Base-by-base conservation (phyloP, 139 green algal species). In the Deuterostichococcus epilithicus region DNA sequence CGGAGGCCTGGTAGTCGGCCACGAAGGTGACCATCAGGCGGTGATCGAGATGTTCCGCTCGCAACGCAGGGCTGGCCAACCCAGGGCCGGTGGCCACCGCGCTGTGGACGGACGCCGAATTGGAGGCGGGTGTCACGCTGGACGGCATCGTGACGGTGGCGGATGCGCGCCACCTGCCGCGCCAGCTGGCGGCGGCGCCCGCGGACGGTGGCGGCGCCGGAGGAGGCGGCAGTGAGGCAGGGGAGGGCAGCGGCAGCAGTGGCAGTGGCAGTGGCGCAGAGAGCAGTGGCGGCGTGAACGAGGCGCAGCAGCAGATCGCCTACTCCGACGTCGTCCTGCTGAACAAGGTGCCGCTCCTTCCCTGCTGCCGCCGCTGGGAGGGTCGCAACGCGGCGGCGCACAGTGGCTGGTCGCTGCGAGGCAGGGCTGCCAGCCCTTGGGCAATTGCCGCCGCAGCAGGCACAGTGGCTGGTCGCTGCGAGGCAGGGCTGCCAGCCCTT, bases 111-210 rank as follows among this genome's bases (percentile, higher is more conserved):
- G 94, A 98, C 70, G 80, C 85, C 15, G 89, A 97, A 82, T 83
- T 97, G 39, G 90, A 97, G 76, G 82, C 83, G 36, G 78, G 77
- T 35, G 80, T 95, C 0, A 81, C 78, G 45, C 83, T 97, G 39
- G 94, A 97, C 80, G 82, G 80, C 28, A 88, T 97, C n/a, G 87
- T 97, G 59, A 92, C 91, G 5, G 93, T 97, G 20, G 93, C 95
- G 63, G 94, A 97, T 75, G 90, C 82, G 4, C 72, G 82, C 37
- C 90, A 96, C 85, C 84, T 95, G 5, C 34, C 59, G 38, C 79
- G 78, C 22, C 91, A 97, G 82, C 83, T 97, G 68, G 42, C 80
- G 0, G 85, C 90, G 25, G 18, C 22, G 26, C 76, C 85, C 2
- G 22, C 78, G 3, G 82, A 80, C 0, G 90, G 81, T 1, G 76